Evolutionary conservation across 768 basidiomycete species (phyloP).

Genomic region (Boletus subparvulus): DNA sequence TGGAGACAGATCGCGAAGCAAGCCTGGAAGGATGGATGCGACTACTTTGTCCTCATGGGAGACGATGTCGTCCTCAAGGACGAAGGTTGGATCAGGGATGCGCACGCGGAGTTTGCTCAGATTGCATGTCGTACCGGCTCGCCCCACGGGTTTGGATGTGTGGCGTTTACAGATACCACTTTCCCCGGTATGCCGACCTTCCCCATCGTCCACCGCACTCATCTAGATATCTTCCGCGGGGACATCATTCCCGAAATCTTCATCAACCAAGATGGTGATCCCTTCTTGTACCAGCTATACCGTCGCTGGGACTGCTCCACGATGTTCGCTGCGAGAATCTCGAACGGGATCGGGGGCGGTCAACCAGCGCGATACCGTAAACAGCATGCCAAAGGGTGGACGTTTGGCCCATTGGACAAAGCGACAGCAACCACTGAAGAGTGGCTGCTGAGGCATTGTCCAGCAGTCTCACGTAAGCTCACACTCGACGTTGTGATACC

Average conservation of each 20-base stretch:
- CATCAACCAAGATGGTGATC: constrained; percentile 59
- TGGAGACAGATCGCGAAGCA: constrained; percentile 50
- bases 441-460: constrained; percentile 36
- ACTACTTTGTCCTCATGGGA: constrained; percentile 54
- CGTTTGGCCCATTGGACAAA: constrained; percentile 44
- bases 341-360: constrained; percentile 48
- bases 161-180: constrained; percentile 53
- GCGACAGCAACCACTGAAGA: constrained; percentile 36
- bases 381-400: constrained; percentile 46
- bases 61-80: constrained; percentile 54
- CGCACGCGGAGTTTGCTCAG: constrained; percentile 38
- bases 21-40: constrained; percentile 49
- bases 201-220: constrained; percentile 53
- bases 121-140: constrained; percentile 32
- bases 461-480: constrained; percentile 34
- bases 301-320: constrained; percentile 51
- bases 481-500: constrained; percentile 59
- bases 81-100: constrained; percentile 50
- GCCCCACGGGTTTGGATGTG: constrained; percentile 53
- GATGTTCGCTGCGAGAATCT: constrained; percentile 45
- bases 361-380: constrained; percentile 48
- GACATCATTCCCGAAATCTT: constrained; percentile 50
- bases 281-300: constrained; percentile 60
- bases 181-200: constrained; percentile 66
- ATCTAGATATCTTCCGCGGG: constrained; percentile 55